Evolutionary conservation across 2,329 filamentous ascomycete genomes (phyloP).

Genomic region (Mycosphaerella arachidis): DNA sequence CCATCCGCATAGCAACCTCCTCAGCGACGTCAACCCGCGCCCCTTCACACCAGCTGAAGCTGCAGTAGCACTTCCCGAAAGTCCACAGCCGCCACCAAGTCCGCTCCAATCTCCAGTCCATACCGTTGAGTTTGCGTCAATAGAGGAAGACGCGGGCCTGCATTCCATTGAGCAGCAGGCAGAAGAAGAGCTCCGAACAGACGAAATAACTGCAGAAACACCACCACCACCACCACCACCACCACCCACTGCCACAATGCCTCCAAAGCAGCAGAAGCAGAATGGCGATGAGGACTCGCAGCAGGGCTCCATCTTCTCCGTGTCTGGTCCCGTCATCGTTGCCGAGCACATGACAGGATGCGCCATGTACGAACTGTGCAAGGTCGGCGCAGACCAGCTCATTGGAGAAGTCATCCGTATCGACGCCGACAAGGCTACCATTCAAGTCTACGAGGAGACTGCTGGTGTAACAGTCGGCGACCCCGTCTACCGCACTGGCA

Average conservation of each 20-base stretch:
- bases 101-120: conserved; percentile 3
- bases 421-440: conserved; percentile 88
- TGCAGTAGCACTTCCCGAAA: conserved; percentile 18
- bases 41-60: conserved; percentile 15
- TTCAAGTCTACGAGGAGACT: conserved; percentile 99
- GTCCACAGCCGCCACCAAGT: conserved; percentile 12
- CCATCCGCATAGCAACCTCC: not conserved
- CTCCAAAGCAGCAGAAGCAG: conserved; percentile 33
- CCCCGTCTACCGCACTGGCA: conserved; percentile 82
- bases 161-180: conserved; percentile 9
- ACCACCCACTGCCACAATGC: conserved; percentile 9
- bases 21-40: conserved; percentile 6
- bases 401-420: conserved; percentile 98
- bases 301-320: conserved; percentile 65
- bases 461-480: conserved; percentile 95
- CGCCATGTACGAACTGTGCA: conserved; percentile 99
- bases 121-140: conserved; percentile 5
- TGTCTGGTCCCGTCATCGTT: conserved; percentile 84
- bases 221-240: conserved; percentile 5
- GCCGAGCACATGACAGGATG: conserved; percentile 98
- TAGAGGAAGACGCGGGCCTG: conserved; percentile 12
- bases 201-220: conserved; percentile 11
- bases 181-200: conserved; percentile 8
- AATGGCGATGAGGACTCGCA: conserved; percentile 49
- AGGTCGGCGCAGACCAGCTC: conserved; percentile 85